Base-by-base conservation (phyloP, 805 yeast genomes). In the Lipomyces sp. region DNA sequence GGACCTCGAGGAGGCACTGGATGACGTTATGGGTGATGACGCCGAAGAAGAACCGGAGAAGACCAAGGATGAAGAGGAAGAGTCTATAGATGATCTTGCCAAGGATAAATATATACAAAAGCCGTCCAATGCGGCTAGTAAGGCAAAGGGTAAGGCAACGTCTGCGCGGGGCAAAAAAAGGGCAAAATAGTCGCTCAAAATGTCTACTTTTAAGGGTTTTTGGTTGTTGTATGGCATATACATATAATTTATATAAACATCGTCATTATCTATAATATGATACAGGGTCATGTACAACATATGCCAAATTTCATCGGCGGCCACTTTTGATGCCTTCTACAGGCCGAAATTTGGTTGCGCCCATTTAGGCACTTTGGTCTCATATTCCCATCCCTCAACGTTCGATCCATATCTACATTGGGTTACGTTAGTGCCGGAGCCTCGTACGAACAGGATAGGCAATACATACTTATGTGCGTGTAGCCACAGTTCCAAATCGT, bases 401-500 rank as follows among this genome's bases (percentile, higher is more conserved):
- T n/a, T 45, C 34, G 62, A 70, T 67, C 68, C 63, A 55, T 70
- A 51, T 24, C 54, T 51, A 51, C 10, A 42, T 42, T 5, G 24
- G 24, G 3, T 42, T 42, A 18, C n/a, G 18, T 42, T 42, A 42
- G 48, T 7, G n/a, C 18, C 48, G 4, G 24, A 42, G 39, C 13
- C 15, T 4, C 35, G 24, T 0, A 90, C 87, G 15, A 37, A 11
- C 86, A 87, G 75, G 94, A 11, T 32, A 6, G 3, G 24, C 29
- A 32, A 15, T 29, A 51, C 54, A 0, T 51, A 95, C 65, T 86
- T 84, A 75, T 85, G 88, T 0, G 99, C 98, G 79, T 95, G 99
- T 33, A 95, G 79, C 96, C 96, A 95, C 53, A 95, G 77, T 63
- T 88, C 91, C 67, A 95, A 79, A 73, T 94, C 98, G 72, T 89